Evolutionary conservation across 768 basidiomycete genomes (phyloP).

Genomic region (Mycena crocata): DNA sequence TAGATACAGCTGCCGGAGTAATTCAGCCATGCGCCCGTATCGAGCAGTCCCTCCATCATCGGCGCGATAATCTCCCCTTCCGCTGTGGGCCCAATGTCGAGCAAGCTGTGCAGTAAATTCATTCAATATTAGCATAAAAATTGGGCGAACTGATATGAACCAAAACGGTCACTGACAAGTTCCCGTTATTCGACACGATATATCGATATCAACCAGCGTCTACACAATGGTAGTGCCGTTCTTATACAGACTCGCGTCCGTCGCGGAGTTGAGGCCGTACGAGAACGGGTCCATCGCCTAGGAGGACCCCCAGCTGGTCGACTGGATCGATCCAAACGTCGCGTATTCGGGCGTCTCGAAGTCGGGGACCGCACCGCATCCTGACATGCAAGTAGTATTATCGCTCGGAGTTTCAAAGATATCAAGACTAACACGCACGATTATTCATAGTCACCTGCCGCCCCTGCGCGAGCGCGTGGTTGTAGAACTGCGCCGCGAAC

Average conservation of each 20-base stretch:
- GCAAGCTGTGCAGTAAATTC: constrained; percentile 46
- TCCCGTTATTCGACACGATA: constrained; percentile 75
- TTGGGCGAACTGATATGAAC: not conserved
- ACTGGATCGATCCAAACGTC: constrained; percentile 57
- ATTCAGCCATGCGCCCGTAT: constrained; percentile 63
- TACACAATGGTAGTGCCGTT: constrained; percentile 61
- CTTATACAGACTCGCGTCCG: constrained; percentile 58
- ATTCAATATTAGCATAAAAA: not conserved
- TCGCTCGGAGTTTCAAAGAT: not conserved
- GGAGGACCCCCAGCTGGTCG: constrained; percentile 65
- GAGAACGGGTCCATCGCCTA: constrained; percentile 69
- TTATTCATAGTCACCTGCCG: constrained; percentile 59
- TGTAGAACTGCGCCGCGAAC: constrained; percentile 60
- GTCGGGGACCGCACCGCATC: constrained; percentile 62
- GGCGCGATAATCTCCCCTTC: constrained; percentile 64
- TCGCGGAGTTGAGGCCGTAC: constrained; percentile 60
- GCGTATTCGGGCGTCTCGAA: constrained; percentile 69
- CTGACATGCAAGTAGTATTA: constrained; percentile 35
- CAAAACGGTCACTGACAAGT: constrained; percentile 55
- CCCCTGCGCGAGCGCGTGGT: constrained; percentile 50
- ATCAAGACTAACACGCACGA: constrained; percentile 32
- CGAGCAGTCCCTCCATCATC: constrained; percentile 58
- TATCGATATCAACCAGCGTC: constrained; percentile 64
- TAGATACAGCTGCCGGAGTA: constrained; percentile 65
- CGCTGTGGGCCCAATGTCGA: constrained; percentile 66